phyloP scores from a whole-genome alignment of 352 stramenopile species.

The Phytophthora niederhauseri region DNA sequence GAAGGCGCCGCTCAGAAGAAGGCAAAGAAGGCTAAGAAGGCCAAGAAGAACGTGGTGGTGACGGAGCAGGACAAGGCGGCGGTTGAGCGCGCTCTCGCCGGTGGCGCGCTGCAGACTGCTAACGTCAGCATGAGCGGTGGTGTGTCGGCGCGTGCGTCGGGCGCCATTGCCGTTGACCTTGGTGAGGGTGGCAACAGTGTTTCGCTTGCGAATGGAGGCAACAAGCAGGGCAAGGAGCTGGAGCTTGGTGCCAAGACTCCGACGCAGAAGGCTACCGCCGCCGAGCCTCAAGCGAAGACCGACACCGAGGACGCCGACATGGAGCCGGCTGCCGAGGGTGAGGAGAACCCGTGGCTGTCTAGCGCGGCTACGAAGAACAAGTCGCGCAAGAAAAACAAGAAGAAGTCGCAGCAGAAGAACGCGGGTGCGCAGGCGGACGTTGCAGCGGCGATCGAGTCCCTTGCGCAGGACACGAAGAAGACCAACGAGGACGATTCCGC shows the following conservation, averaged over 20 bases:
- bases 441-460: constrained; percentile 63
- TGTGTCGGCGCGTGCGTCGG: constrained; percentile 65
- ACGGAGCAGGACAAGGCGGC: constrained; percentile 59
- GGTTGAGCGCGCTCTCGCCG: constrained; percentile 58
- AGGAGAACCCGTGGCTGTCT: constrained; percentile 79
- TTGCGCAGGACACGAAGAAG: constrained; percentile 54
- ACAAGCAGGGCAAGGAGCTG: constrained; percentile 28
- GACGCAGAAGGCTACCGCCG: constrained; percentile 14
- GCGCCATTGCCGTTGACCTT: constrained; percentile 77
- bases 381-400: constrained; percentile 73
- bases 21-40: constrained; percentile 40
- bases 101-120: constrained; percentile 60
- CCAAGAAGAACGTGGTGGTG: constrained; percentile 49
- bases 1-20: constrained; percentile 32
- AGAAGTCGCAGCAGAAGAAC: constrained; percentile 50
- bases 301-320: constrained; percentile 33
- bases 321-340: constrained; percentile 31
- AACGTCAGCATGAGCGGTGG: constrained; percentile 78
- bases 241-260: constrained; percentile 40
- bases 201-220: constrained; percentile 34
- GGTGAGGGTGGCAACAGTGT: constrained; percentile 43
- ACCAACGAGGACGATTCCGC: constrained; percentile 19
- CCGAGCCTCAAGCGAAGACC: constrained; percentile 13
- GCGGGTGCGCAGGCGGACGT: constrained; percentile 43
- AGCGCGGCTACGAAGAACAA: constrained; percentile 59